Percentiles rank a stretch among this genome's conserved stretches.
phyloP scores from a whole-genome alignment of 176 grass and related monocot genomes.

The Paspalum vaginatum region DNA sequence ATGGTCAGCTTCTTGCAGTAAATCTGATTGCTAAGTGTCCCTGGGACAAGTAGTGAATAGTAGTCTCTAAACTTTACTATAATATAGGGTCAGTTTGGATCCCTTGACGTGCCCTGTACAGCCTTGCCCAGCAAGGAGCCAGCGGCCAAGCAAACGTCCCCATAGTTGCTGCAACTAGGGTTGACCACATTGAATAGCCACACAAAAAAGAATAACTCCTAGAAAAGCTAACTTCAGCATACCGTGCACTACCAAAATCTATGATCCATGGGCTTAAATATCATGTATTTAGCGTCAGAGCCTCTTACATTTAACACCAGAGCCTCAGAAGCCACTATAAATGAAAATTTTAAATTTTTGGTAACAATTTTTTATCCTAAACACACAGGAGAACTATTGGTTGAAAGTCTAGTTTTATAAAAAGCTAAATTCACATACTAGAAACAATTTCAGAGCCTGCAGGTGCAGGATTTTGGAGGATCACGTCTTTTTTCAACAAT shows the following conservation, averaged over 20 bases:
- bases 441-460: not conserved
- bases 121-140: too few species aligned
- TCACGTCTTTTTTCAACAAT: not conserved
- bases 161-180: not conserved
- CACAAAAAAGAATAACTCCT: not conserved
- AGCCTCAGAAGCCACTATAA: not conserved
- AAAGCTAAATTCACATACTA: constrained; percentile 20
- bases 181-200: not conserved
- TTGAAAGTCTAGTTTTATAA: not conserved
- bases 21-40: constrained; percentile 26
- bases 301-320: too few species aligned
- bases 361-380: not conserved
- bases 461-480: not conserved
- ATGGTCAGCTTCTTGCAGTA: too few species aligned
- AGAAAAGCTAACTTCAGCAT: constrained; percentile 7
- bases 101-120: too few species aligned
- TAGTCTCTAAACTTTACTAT: not conserved
- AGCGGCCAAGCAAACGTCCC: too few species aligned
- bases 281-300: not conserved
- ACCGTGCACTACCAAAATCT: not conserved
- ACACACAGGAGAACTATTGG: too few species aligned
- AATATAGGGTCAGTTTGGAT: too few species aligned
- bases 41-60: not conserved
- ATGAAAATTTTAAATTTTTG: constrained; percentile 8
- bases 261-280: not conserved